These are phyloP conservation scores for Capillidium heterosporum DNA, from an alignment of 371 early-diverging fungal species.

Conservation along the genomic window DNA sequence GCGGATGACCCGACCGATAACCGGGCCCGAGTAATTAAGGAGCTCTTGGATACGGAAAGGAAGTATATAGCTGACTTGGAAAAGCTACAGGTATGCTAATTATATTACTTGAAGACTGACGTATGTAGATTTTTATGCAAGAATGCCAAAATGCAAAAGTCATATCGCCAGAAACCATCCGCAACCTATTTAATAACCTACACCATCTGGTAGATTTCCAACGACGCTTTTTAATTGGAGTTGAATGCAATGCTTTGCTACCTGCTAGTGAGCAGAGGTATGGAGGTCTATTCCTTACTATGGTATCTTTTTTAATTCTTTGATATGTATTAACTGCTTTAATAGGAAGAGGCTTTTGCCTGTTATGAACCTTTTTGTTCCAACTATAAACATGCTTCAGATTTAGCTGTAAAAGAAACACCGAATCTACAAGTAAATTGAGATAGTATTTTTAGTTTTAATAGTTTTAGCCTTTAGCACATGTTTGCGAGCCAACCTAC, in stretches of 20 bases:
- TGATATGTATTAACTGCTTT: conserved; percentile 9
- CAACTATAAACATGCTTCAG: conserved; percentile 68
- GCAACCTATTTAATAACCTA: conserved; percentile 80
- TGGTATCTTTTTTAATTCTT: conserved; percentile 13
- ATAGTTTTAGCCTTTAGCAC: conserved; percentile 23
- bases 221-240: conserved; percentile 74
- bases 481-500: conserved; percentile 65
- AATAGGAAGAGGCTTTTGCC: conserved; percentile 68
- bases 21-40: conserved; percentile 69
- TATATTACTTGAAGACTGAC: background rate
- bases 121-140: conserved; percentile 20
- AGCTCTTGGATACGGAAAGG: conserved; percentile 88
- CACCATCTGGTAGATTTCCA: conserved; percentile 88
- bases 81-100: conserved; percentile 36
- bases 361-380: conserved; percentile 91
- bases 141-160: conserved; percentile 14
- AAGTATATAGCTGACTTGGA: conserved; percentile 81
- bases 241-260: conserved; percentile 67
- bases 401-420: conserved; percentile 28
- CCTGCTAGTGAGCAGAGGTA: conserved; percentile 65
- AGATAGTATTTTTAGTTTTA: background rate
- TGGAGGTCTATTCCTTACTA: conserved; percentile 56
- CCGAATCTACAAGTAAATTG: conserved; percentile 16
- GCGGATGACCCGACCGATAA: conserved; percentile 50
- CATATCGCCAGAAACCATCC: conserved; percentile 34